Base-by-base conservation (phyloP, 805 yeast genomes). In the Saccharomycopsis schoenii region DNA sequence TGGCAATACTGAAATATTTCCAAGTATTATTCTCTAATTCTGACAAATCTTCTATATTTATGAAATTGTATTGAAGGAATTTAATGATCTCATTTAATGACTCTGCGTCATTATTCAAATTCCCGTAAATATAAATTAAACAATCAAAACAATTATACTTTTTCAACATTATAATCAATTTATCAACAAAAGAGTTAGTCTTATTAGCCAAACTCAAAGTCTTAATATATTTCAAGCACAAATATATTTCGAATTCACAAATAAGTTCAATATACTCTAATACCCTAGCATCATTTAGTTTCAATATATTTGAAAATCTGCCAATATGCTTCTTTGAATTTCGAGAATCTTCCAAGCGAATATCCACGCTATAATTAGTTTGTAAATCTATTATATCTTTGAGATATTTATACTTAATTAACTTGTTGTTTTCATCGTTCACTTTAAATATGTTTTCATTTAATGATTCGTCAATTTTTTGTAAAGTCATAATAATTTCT, bases 1-100 rank as follows among this genome's bases (percentile, higher is more conserved):
- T 72, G 2, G 74, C 80, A 55, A 69, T 65, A 29, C 68, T 67
- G 36, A 77, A 64, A 55, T 68, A 74, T 4, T 69, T 69, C 74
- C 77, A 74, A 25, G 78, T 65, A n/a, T 68, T 67, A 11, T 63
- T 56, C 59, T 74, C 77, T 8, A 67, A 19, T 0, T 52, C 39
- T 4, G 19, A 47, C 25, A 47, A 47, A 47, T 47, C 52, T 34
- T 54, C 42, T n/a, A 34, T 36, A 17, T 36, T 52, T 14, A 52
- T 34, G 40, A 52, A 29, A 34, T 8, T 55, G 12, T 37, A 55
- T 21, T 40, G 43, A 2, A 55, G 55, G 8, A 47, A 52, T 21
- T 25, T 39, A n/a, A 51, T 37, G 15, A 76, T 58, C 0, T 69
- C 63, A 1, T 69, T 66, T 21, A 69, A 54, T 43, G 68, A 67